Evolutionary conservation across 495 filamentous ascomycete species (phyloP).

Genomic region (Tetracladium setigerum): DNA sequence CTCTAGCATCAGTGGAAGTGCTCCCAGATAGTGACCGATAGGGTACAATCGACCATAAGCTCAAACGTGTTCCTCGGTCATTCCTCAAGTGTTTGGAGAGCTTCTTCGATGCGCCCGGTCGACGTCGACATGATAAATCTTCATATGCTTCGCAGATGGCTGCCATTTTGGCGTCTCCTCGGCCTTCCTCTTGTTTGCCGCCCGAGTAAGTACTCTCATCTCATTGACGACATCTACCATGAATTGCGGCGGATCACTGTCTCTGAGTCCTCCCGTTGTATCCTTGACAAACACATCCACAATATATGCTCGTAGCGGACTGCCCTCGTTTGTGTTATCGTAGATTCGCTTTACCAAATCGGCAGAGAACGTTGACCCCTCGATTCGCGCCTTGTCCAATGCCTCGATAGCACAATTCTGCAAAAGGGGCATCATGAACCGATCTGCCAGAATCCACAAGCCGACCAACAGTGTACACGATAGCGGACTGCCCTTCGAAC

Average conservation of each 20-base stretch:
- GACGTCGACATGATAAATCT: too few species aligned
- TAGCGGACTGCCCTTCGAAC: background rate
- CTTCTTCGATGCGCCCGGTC: too few species aligned
- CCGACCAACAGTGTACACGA: background rate
- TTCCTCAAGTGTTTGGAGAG: too few species aligned
- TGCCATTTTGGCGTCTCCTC: too few species aligned
- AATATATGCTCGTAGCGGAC: background rate
- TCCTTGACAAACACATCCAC: background rate
- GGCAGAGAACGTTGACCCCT: background rate
- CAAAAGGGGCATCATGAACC: background rate
- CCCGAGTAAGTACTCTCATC: background rate
- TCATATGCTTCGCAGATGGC: too few species aligned
- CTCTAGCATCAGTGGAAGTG: too few species aligned
- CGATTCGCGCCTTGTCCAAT: background rate
- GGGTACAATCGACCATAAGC: too few species aligned
- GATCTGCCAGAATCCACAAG: conserved; percentile 1
- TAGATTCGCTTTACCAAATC: background rate
- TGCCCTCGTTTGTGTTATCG: conserved; percentile 1
- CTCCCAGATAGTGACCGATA: too few species aligned
- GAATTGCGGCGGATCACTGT: background rate
- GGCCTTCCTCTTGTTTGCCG: too few species aligned
- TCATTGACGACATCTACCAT: conserved; percentile 1
- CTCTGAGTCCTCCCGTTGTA: background rate
- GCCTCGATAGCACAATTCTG: background rate
- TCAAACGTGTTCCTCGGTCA: too few species aligned